Conservation (phyloP, 441 rosid species). For the Pelargonium myrrhifolium region DNA sequence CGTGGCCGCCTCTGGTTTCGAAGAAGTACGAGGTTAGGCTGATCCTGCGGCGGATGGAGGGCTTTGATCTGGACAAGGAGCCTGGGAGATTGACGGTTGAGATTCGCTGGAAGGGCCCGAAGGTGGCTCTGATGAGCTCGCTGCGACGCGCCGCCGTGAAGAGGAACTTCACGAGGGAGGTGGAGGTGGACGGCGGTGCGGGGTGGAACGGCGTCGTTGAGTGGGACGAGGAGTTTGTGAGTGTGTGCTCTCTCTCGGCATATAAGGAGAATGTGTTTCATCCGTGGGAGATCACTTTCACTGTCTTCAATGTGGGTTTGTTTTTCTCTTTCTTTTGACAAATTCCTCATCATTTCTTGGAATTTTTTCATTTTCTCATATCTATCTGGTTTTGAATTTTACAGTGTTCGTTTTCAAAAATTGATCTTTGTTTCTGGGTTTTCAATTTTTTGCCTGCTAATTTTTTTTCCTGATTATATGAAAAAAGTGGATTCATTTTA, state of each 20-base stretch:
- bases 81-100: conserved; percentile 51
- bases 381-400: neutral
- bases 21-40: conserved; percentile 71
- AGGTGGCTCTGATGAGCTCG: conserved; percentile 57
- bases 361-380: neutral
- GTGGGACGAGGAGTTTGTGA: conserved; percentile 86
- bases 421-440: neutral
- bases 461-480: neutral
- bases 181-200: too few relatives aligned
- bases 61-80: conserved; percentile 52
- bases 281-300: conserved; percentile 91
- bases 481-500: neutral
- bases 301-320: conserved; percentile 70
- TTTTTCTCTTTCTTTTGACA: neutral
- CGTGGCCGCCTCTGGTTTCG: conserved; percentile 77
- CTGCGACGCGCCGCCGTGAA: conserved; percentile 58
- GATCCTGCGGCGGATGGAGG: conserved; percentile 57
- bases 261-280: conserved; percentile 67
- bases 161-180: conserved; percentile 79
- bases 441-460: neutral
- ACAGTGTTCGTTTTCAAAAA: neutral
- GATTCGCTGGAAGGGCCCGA: conserved; percentile 95
- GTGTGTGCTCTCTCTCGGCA: conserved; percentile 55
- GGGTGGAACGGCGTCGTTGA: too few relatives aligned
- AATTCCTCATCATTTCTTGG: neutral